phyloP scores from a whole-genome alignment of 352 stramenopile genomes.

The Pythium scleroteichum region DNA sequence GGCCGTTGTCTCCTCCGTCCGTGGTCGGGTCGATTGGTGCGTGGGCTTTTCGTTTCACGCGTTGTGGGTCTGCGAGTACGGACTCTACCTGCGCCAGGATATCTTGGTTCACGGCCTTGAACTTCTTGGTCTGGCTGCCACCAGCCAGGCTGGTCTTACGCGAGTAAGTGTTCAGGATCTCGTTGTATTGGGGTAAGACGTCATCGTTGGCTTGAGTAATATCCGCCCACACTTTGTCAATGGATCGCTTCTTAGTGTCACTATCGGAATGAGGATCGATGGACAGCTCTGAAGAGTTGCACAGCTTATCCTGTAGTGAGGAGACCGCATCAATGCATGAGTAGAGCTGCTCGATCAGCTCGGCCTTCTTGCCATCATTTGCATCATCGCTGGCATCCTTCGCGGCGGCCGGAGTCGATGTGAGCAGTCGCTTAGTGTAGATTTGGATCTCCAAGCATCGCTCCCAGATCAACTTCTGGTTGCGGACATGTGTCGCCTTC shows the following conservation, averaged over 20 bases:
- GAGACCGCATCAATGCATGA: slow-evolving; percentile 64
- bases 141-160: slow-evolving; percentile 71
- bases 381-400: slow-evolving; percentile 17
- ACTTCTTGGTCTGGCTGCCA: slow-evolving; percentile 78
- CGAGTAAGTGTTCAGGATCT: slow-evolving; percentile 79
- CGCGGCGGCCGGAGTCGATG: slow-evolving; percentile 22
- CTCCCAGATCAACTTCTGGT: slow-evolving; percentile 87
- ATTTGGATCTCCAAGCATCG: slow-evolving; percentile 85
- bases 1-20: slow-evolving; percentile 27
- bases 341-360: slow-evolving; percentile 51
- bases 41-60: slow-evolving; percentile 85
- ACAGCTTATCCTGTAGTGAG: slow-evolving; percentile 63
- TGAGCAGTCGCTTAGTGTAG: slow-evolving; percentile 78
- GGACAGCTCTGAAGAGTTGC: slow-evolving; percentile 61
- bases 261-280: slow-evolving; percentile 11
- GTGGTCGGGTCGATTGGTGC: slow-evolving; percentile 43
- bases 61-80: slow-evolving; percentile 77
- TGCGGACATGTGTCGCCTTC: slow-evolving; percentile 75
- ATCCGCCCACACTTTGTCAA: slow-evolving; percentile 57
- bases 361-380: slow-evolving; percentile 36
- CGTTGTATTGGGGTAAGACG: slow-evolving; percentile 75
- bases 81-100: slow-evolving; percentile 84
- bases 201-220: slow-evolving; percentile 43
- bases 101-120: slow-evolving; percentile 88
- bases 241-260: slow-evolving; percentile 55